Evolutionary conservation across 176 grass and related monocot genomes (phyloP).

Genomic region (Lolium perenne): DNA sequence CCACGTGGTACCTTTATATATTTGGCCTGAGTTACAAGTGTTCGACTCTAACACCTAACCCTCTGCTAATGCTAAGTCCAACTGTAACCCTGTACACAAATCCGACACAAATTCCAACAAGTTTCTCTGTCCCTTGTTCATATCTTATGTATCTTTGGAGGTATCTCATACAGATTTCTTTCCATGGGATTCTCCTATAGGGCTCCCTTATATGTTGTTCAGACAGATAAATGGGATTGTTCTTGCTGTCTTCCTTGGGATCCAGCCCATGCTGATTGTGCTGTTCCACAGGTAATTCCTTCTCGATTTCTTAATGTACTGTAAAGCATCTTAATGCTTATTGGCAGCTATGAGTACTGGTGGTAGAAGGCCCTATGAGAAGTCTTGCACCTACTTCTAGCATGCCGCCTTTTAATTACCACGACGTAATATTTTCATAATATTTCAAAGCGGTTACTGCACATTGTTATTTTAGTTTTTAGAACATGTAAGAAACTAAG

Average conservation of each 20-base stretch:
- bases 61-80: neutral
- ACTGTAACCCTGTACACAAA: neutral
- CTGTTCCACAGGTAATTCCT: conserved; percentile 90
- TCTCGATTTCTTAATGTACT: conserved; percentile 32
- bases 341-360: neutral
- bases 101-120: neutral
- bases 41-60: neutral
- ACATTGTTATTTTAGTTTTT: conserved; percentile 3
- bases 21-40: conserved; percentile 2
- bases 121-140: conserved; percentile 37
- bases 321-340: conserved; percentile 33
- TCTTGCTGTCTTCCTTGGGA: conserved; percentile 87
- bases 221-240: conserved; percentile 97
- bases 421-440: neutral
- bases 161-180: conserved; percentile 41
- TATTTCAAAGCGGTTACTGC: neutral
- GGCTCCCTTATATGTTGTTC: conserved; percentile 76
- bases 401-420: neutral
- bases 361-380: neutral
- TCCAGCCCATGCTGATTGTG: conserved; percentile 89
- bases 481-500: neutral
- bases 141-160: conserved; percentile 28
- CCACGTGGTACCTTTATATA: neutral
- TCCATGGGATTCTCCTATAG: conserved; percentile 59
- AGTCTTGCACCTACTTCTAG: conserved; percentile 26